Base-by-base conservation (phyloP, 129 eudicot species). In the Arctium minus region DNA sequence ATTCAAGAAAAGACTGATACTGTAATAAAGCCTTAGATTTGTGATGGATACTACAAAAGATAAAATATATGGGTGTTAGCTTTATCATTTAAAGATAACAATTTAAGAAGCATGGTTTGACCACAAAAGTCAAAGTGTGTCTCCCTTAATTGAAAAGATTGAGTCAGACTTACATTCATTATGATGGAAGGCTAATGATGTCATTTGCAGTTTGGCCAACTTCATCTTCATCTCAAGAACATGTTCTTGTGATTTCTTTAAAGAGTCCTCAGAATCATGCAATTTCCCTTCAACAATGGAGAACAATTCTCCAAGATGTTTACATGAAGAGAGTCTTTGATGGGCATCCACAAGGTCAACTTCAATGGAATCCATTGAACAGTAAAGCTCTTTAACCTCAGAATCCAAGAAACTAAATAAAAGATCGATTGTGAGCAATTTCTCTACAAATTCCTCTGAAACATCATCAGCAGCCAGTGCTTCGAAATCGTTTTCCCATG, bases 161-260 rank as follows among this genome's bases (percentile, higher is more conserved):
- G 77, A 69, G 32, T 39, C 38, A 70, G 65, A 84, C 97, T 93
- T 90, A 90, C 99, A 87, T 81, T 85, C 92, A 70, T 82, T 83
- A 11, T 83, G 88, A 75, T 85, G 80, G 53, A 90, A 84, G 42
- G 88, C 83, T 29, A 94, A 88, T 4, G 92, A 89, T 37, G 94
- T 89, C 91, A 91, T 86, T 79, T 89, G 97, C 89, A 96, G 87
- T 87, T 92, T 90, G 18, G 92, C 89, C 74, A 91, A 81, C 86
- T 92, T 91, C 87, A 89, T 86, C 79, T 91, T 92, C 88, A 96
- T 86, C 87, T 91, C 97, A 37, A 89, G 84, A 72, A 91, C 87
- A 82, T 88, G 92, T 81, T 91, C 97, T 44, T 88, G 96, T 82
- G 93, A 93, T 70, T 87, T 91, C 89, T 89, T 93, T 78, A 90